phyloP scores from a whole-genome alignment of 2,329 filamentous ascomycete species.

The Stagonosporopsis rhizophila region DNA sequence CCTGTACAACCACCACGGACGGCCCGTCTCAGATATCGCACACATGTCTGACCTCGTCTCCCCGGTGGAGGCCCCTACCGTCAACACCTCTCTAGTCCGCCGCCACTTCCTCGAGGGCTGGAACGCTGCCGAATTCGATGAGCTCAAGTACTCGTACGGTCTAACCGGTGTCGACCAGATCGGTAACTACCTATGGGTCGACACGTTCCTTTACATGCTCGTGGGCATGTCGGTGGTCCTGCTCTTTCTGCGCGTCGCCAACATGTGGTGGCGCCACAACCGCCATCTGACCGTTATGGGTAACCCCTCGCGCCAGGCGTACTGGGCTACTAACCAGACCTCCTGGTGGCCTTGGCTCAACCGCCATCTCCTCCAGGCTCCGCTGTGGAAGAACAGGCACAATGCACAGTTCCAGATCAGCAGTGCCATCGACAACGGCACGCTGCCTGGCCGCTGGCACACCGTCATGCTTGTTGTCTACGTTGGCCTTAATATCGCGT shows the following conservation, averaged over 20 bases:
- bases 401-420: conserved; percentile 76
- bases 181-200: conserved; percentile 56
- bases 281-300: conserved; percentile 56
- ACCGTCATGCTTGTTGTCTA: conserved; percentile 72
- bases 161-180: conserved; percentile 57
- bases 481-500: conserved; percentile 75
- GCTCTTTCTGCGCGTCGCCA: conserved; percentile 51
- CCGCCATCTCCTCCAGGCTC: conserved; percentile 72
- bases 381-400: conserved; percentile 76
- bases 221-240: conserved; percentile 45
- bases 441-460: conserved; percentile 80
- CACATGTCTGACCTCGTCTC: conserved; percentile 34
- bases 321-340: conserved; percentile 56
- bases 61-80: conserved; percentile 13
- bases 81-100: conserved; percentile 23
- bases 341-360: conserved; percentile 64
- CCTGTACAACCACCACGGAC: conserved; percentile 16
- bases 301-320: conserved; percentile 50
- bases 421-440: conserved; percentile 73
- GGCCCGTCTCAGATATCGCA: conserved; percentile 8
- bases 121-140: conserved; percentile 39
- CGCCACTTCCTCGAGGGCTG: conserved; percentile 41
- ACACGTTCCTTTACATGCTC: conserved; percentile 52
- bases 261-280: conserved; percentile 54
- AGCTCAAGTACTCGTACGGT: conserved; percentile 52